phyloP scores from a whole-genome alignment of 2,329 filamentous ascomycete genomes.

The Annulohypoxylon truncatum region DNA sequence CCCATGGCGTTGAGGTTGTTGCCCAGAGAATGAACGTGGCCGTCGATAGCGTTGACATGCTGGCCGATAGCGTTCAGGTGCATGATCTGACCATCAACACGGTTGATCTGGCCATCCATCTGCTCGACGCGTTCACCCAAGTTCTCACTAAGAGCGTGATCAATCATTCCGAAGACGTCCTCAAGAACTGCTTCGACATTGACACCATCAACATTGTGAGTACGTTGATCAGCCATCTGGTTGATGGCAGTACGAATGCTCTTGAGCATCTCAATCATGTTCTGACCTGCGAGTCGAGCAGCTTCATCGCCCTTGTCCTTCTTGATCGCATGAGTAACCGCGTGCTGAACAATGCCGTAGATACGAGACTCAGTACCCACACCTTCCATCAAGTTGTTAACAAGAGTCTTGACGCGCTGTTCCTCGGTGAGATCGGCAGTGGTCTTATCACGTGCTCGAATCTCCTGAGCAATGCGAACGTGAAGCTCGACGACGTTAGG shows the following conservation, averaged over 20 bases:
- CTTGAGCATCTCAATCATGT: constrained; percentile 29
- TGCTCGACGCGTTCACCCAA: constrained; percentile 21
- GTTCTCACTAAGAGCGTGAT: constrained; percentile 36
- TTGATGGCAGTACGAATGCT: constrained; percentile 29
- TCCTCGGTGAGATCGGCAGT: constrained; percentile 39
- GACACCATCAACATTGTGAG: constrained; percentile 45
- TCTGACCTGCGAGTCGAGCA: constrained; percentile 50
- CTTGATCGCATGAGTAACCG: constrained; percentile 48
- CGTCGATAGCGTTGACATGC: constrained; percentile 45
- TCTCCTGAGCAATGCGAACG: constrained; percentile 51
- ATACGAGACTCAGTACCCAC: constrained; percentile 42
- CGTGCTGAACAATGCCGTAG: constrained; percentile 48
- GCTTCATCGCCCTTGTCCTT: constrained; percentile 57
- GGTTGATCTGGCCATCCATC: constrained; percentile 22
- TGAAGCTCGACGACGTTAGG: constrained; percentile 34
- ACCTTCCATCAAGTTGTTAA: constrained; percentile 44
- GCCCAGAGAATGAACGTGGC: constrained; percentile 44
- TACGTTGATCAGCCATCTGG: constrained; percentile 50
- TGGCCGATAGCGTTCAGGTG: constrained; percentile 45
- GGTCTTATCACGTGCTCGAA: constrained; percentile 52
- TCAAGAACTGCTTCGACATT: constrained; percentile 39
- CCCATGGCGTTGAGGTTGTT: constrained; percentile 45
- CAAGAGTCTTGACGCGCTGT: constrained; percentile 40
- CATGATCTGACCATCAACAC: constrained; percentile 13
- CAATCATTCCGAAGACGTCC: constrained; percentile 42